Percentiles rank a stretch among this genome's conserved stretches.
Evolutionary conservation across 2,329 filamentous ascomycete species (phyloP).

Genomic region (Colletotrichum lupini): DNA sequence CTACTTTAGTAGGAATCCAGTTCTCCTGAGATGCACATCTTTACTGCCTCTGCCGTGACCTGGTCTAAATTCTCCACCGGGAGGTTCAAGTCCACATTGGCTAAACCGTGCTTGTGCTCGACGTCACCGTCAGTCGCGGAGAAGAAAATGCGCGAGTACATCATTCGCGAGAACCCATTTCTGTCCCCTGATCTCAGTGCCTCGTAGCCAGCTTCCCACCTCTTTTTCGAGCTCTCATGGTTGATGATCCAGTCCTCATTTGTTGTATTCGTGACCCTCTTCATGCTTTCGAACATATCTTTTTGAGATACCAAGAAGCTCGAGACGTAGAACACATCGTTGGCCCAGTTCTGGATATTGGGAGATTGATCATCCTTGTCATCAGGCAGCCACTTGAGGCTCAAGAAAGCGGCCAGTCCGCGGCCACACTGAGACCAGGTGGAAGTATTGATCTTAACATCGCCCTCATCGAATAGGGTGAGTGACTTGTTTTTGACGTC

Average conservation of each 20-base stretch:
- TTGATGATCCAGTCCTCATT: conserved; percentile 71
- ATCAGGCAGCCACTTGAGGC: conserved; percentile 43
- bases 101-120: conserved; percentile 47
- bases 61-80: conserved; percentile 69
- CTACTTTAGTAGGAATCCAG: neutral
- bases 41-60: conserved; percentile 60
- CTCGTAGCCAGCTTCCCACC: conserved; percentile 59
- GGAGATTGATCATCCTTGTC: conserved; percentile 29
- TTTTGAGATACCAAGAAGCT: conserved; percentile 70
- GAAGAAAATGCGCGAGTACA: conserved; percentile 69
- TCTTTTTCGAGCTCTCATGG: conserved; percentile 56
- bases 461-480: conserved; percentile 67
- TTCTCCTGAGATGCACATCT: conserved; percentile 43
- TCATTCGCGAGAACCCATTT: conserved; percentile 57
- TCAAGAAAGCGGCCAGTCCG: conserved; percentile 49
- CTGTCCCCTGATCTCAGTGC: conserved; percentile 52
- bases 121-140: conserved; percentile 54
- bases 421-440: conserved; percentile 70
- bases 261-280: conserved; percentile 66
- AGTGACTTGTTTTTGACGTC: conserved; percentile 55
- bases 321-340: conserved; percentile 61
- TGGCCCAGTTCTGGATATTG: conserved; percentile 47
- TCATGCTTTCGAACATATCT: conserved; percentile 72
- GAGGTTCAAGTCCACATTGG: conserved; percentile 67
- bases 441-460: conserved; percentile 64